phyloP scores from a whole-genome alignment of 225 moss, liverwort and hornwort species.

The Bryoerythrophyllum caledonicum region DNA sequence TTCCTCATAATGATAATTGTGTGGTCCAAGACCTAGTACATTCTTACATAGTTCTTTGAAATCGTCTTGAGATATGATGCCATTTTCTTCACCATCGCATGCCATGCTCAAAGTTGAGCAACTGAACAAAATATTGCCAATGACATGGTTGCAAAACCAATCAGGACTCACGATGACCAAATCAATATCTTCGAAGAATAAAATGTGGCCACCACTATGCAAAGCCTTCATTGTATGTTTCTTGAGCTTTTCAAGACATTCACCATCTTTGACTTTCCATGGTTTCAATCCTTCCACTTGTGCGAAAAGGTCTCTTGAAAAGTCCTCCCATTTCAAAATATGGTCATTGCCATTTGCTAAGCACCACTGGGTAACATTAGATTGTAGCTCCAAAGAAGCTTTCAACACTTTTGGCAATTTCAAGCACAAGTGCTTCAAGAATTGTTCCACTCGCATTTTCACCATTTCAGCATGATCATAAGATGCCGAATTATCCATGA shows the following conservation, averaged over 20 bases:
- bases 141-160: slow-evolving; percentile 41
- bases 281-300: neutral
- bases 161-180: slow-evolving; percentile 25
- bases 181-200: slow-evolving; percentile 27
- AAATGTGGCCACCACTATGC: slow-evolving; percentile 41
- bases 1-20: neutral
- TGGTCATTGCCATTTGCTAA: too few relatives aligned
- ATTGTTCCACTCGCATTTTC: accelerated
- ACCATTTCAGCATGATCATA: neutral
- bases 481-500: neutral
- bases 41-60: neutral
- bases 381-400: too few relatives aligned
- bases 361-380: too few relatives aligned
- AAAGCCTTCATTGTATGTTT: slow-evolving; percentile 22
- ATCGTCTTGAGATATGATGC: neutral
- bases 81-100: neutral
- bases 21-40: neutral
- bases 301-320: neutral
- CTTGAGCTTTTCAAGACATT: neutral
- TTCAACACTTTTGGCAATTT: slow-evolving; percentile 14
- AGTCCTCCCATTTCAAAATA: too few relatives aligned
- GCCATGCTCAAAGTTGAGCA: neutral
- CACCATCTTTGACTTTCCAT: neutral
- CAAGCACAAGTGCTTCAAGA: neutral
- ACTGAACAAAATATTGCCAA: neutral